Base-by-base conservation (phyloP, 345 rosid genomes). In the Draba incana region DNA sequence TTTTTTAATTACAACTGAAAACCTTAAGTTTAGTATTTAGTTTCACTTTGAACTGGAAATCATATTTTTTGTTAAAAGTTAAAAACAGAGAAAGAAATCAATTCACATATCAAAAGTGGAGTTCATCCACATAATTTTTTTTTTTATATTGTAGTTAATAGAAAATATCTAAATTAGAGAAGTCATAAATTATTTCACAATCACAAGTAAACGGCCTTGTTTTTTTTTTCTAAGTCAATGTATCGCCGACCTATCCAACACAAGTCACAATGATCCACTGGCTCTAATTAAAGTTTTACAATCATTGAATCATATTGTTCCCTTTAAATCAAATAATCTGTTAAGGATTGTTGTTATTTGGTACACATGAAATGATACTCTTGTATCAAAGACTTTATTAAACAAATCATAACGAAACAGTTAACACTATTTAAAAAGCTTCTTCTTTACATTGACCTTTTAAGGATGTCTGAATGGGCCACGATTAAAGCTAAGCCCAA, bases 291-390 rank as follows among this genome's bases (percentile, higher is more conserved):
- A 9, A 25, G 9, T 8, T 6, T 30, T 31, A 49, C 66, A 65
- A 72, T 72, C 16, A 72, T 72, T 64, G 66, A 64, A 48, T 39
- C 30, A 13, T 57, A 20, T 57, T 54, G 23, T 49, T 46, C 38
- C 14, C 63, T 60, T 41, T 8, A 35, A 49, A 5, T 47, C 20
- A 6, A 58, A 66, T 33, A 14, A 42, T 65, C 51, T 43, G 12
- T 49, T 6, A 42, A 46, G 33, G 10, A 31, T 57, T 49, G 46
- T 65, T 56, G 20, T 39, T 41, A 39, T n/a, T 54, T 44, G 52
- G 12, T 12, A 57, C 62, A 73, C 72, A 73, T 73, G 77, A 51
- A 73, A 66, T 73, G 72, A 73, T 59, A 44, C 77, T 38, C 45
- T 0, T 59, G 66, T 33, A 42, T 42, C 54, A 1, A 43, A 16